Conservation (phyloP, 1,284 basidiomycete genomes). For the Termitomyces sp. region DNA sequence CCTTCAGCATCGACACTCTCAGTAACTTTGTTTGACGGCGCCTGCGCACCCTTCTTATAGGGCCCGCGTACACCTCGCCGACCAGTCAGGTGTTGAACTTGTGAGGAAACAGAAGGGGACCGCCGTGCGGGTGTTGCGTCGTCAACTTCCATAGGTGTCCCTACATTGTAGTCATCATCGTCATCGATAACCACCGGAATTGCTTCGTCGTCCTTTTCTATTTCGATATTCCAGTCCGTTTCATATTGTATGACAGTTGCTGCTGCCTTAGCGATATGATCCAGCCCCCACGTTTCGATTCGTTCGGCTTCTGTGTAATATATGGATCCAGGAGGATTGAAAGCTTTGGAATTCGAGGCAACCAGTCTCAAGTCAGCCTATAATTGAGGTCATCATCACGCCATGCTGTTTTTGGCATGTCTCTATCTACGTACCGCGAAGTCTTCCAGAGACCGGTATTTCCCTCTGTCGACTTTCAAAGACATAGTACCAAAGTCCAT, state of each 20-base stretch:
- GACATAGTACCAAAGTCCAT: slow-evolving; percentile 85
- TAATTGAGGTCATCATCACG: slow-evolving; percentile 34
- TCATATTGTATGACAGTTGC: slow-evolving; percentile 73
- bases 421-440: slow-evolving; percentile 52
- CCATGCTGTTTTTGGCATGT: slow-evolving; percentile 17
- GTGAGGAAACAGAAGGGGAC: slow-evolving; percentile 36
- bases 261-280: slow-evolving; percentile 65
- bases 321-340: slow-evolving; percentile 68
- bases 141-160: slow-evolving; percentile 39
- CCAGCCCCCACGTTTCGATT: slow-evolving; percentile 62
- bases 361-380: slow-evolving; percentile 70
- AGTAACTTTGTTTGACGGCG: slow-evolving; percentile 29
- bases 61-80: slow-evolving; percentile 43
- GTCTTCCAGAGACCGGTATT: slow-evolving; percentile 70
- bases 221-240: slow-evolving; percentile 76
- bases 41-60: slow-evolving; percentile 35
- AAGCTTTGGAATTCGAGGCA: slow-evolving; percentile 66
- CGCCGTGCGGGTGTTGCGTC: slow-evolving; percentile 27
- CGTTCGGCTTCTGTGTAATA: slow-evolving; percentile 69
- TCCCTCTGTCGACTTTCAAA: slow-evolving; percentile 56
- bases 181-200: slow-evolving; percentile 33
- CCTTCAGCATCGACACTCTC: slow-evolving; percentile 65
- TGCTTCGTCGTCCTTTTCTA: slow-evolving; percentile 63
- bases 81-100: slow-evolving; percentile 27
- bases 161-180: slow-evolving; percentile 43